Percentiles rank a stretch among this genome's conserved stretches.
Evolutionary conservation across 495 filamentous ascomycete species (phyloP).

Genomic region (Rostrohypoxylon terebratum): DNA sequence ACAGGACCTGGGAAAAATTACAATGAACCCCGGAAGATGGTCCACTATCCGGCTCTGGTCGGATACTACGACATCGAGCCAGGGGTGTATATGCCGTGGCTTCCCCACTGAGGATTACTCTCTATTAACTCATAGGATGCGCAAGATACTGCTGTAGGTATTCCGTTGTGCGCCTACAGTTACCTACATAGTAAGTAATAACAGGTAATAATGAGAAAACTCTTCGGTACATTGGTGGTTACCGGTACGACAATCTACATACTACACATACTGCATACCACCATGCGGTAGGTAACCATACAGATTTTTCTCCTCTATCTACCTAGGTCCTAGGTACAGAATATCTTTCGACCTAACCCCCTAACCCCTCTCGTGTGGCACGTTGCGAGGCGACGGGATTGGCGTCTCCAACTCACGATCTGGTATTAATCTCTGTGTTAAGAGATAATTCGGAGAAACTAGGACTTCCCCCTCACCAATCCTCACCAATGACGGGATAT

Average conservation of each 20-base stretch:
- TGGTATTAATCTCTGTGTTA: slow-evolving; percentile 37
- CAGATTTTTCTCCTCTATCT: not conserved
- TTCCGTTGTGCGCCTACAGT: slow-evolving; percentile 5
- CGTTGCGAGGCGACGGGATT: slow-evolving; percentile 44
- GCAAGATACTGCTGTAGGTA: slow-evolving; percentile 26
- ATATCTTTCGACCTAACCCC: slow-evolving; percentile 32
- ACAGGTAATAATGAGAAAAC: not conserved
- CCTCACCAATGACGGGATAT: slow-evolving; percentile 37
- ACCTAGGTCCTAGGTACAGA: not conserved
- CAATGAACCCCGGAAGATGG: slow-evolving; percentile 9
- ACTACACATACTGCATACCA: slow-evolving; percentile 9
- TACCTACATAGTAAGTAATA: slow-evolving; percentile 5
- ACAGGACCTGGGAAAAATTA: slow-evolving; percentile 5
- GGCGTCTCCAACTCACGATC: slow-evolving; percentile 30
- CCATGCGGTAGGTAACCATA: slow-evolving; percentile 33
- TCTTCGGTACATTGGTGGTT: not conserved
- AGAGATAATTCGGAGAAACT: slow-evolving; percentile 39
- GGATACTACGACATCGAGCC: slow-evolving; percentile 37
- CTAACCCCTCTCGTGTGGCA: slow-evolving; percentile 44
- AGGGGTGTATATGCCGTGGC: slow-evolving; percentile 36
- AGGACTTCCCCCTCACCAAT: slow-evolving; percentile 34
- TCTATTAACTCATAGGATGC: slow-evolving; percentile 16
- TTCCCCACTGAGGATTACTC: slow-evolving; percentile 28
- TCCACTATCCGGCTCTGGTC: slow-evolving; percentile 40
- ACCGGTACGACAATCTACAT: not conserved